A percentile compares a stretch with the other conserved stretches of the same genome.
phyloP scores from a whole-genome alignment of 2,329 filamentous ascomycete genomes.

The Seiridium unicorne region DNA sequence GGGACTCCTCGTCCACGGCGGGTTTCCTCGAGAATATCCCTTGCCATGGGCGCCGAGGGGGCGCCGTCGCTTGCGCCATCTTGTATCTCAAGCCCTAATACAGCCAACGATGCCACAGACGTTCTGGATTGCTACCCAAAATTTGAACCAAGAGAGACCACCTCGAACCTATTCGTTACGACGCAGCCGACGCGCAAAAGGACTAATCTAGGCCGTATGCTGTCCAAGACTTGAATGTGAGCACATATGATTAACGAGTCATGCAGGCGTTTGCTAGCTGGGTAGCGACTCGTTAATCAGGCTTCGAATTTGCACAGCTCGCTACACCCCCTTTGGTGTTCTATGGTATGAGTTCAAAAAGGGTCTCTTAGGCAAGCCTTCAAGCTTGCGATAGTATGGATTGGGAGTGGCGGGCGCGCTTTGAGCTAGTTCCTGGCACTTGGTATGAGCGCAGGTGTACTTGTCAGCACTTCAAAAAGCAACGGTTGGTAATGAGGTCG shows the following conservation, averaged over 20 bases:
- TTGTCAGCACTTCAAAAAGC: background rate
- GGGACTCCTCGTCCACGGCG: constrained; percentile 5
- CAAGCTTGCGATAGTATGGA: background rate
- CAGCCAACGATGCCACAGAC: no score
- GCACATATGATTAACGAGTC: no score
- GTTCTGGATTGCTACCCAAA: background rate
- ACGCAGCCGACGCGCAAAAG: no score
- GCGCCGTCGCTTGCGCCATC: constrained; percentile 15
- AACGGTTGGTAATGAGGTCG: no score
- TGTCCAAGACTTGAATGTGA: no score
- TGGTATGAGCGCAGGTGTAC: background rate
- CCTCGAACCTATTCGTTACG: background rate
- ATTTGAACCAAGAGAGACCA: background rate
- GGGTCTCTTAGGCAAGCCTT: no score
- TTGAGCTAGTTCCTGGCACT: background rate
- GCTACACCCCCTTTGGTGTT: no score
- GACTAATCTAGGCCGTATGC: no score
- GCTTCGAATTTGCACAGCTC: no score
- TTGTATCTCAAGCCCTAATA: background rate
- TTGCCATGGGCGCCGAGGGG: constrained; percentile 15
- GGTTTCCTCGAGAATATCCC: constrained; percentile 15
- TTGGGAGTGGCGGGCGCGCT: background rate
- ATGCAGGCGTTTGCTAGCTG: no score
- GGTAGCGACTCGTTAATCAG: no score
- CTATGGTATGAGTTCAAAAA: no score